Base-by-base conservation (phyloP, 2,329 filamentous ascomycete genomes). In the Verticillium nonalfalfae region DNA sequence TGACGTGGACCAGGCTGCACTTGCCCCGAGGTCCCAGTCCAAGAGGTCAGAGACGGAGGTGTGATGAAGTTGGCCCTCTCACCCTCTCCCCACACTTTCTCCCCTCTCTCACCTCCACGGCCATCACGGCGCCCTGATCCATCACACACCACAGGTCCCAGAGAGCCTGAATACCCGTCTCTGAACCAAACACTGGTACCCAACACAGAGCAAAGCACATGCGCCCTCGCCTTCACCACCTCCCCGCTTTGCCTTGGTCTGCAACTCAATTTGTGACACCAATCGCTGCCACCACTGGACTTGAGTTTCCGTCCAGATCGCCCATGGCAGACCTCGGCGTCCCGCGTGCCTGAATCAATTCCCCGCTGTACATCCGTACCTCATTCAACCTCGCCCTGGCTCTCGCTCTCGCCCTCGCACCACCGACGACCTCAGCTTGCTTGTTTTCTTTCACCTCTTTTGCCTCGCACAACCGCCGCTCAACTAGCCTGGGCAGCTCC, bases 61-160 rank as follows among this genome's bases (percentile, higher is more conserved):
- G 40, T 50, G 40, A 50, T 50, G 40, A 21, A 18, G 21, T 50
- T 21, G 40, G 18, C n/a, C 64, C 61, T 60, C 60, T 61, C 66
- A 63, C 64, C 66, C 63, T 61, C 66, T 64, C 64, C 66, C 63
- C 59, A 66, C 62, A 62, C 64, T 68, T 64, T 68, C 68, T 68
- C n/a, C n/a, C 68, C 70, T 69, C 71, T 70, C 71, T 68, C 68
- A 72, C 68, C 64, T 67, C 65, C 66, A 66, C 66, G 63, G 63
- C 57, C 64, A 68, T 66, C 66, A 66, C 62, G 66, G 67, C 69
- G 64, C 68, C 67, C 66, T 26, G 67, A 65, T 62, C 65, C 64
- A 66, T 61, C 64, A 60, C 61, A 61, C 40, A 50, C 40, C 40
- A 21, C 40, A 26, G 40, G 7, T 50, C 40, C 40, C 7, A 18